Base-by-base conservation (phyloP, 2,329 filamentous ascomycete species). In the Xylariaceae sp. region DNA sequence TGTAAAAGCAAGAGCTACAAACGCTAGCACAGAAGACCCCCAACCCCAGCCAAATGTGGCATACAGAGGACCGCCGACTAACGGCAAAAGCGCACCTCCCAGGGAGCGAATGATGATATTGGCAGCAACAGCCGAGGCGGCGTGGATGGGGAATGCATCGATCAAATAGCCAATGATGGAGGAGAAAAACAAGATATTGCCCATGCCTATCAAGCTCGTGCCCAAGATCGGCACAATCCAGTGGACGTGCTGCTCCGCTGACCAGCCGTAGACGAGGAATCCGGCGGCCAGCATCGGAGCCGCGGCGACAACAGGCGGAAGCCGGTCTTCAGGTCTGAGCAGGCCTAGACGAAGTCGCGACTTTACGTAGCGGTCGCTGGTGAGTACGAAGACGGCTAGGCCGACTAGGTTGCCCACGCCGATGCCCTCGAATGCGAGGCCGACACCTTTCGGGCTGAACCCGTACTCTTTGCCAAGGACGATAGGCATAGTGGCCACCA, bases 11-110 rank as follows among this genome's bases (percentile, higher is more conserved):
- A 70, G 29, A 15, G 65, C 64, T 32, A 71, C 57, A 41, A 70
- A 69, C 1, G 52, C 68, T 39, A 71, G 37, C 24, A 69, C 30
- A 6, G 59, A 67, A 50, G 70, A 70, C 1, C 69, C 69, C 69
- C 69, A 71, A 11, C 69, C 69, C 21, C 67, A 53, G 6, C 69
- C 69, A 1, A 71, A 49, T 6, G 36, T 59, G 7, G 59, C 41
- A 40, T 71, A 71, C 53, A 71, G 58, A 2, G 68, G 11, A n/a
- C 78, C 63, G 3, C 68, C 70, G 26, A 74, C 75, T 8, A 86
- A 69, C 0, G 83, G 82, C 1, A 86, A 69, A 16, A 83, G 67
- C 0, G 77, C 81, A 15, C 82, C 83, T 48, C 80, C 70, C 0
- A 82, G 58, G 4, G 65, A 71, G 33, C 83, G 69, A 2, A 85